Conservation (phyloP, 2,329 filamentous ascomycete species). For the Xylogone sp. region DNA sequence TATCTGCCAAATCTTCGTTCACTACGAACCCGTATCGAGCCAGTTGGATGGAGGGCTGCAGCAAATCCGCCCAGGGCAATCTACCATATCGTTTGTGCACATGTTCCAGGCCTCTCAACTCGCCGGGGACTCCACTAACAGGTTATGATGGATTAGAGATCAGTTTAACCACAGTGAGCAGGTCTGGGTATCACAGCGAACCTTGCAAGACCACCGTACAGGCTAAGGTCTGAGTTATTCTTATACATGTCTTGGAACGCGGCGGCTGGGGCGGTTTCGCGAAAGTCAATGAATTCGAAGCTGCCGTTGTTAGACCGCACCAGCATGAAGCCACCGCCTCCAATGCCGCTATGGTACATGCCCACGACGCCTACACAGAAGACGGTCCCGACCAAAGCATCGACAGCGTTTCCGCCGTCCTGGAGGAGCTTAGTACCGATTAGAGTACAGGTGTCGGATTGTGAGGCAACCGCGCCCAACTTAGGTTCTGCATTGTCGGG, state of each 20-base stretch:
- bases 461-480: slow-evolving; percentile 72
- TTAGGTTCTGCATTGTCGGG: no score
- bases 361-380: slow-evolving; percentile 50
- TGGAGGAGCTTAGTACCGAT: slow-evolving; percentile 64
- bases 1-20: slow-evolving; percentile 54
- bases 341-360: slow-evolving; percentile 58
- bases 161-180: no score
- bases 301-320: slow-evolving; percentile 54
- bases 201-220: slow-evolving; percentile 54
- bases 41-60: slow-evolving; percentile 55
- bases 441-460: slow-evolving; percentile 63
- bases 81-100: slow-evolving; percentile 44
- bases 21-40: slow-evolving; percentile 60
- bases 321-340: slow-evolving; percentile 65
- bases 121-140: slow-evolving; percentile 46
- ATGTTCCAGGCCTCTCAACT: slow-evolving; percentile 34
- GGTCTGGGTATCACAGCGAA: no score
- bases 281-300: slow-evolving; percentile 66
- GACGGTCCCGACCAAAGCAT: slow-evolving; percentile 48
- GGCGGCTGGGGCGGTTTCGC: slow-evolving; percentile 64
- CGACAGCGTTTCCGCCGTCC: slow-evolving; percentile 53
- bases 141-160: slow-evolving; percentile 30
- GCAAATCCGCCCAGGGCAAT: slow-evolving; percentile 49
- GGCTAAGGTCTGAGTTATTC: slow-evolving; percentile 48
- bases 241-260: slow-evolving; percentile 60